Percentiles rank a stretch among this genome's conserved stretches.
phyloP scores from a whole-genome alignment of 2,329 filamentous ascomycete species.

The Zymoseptoria ardabiliae region DNA sequence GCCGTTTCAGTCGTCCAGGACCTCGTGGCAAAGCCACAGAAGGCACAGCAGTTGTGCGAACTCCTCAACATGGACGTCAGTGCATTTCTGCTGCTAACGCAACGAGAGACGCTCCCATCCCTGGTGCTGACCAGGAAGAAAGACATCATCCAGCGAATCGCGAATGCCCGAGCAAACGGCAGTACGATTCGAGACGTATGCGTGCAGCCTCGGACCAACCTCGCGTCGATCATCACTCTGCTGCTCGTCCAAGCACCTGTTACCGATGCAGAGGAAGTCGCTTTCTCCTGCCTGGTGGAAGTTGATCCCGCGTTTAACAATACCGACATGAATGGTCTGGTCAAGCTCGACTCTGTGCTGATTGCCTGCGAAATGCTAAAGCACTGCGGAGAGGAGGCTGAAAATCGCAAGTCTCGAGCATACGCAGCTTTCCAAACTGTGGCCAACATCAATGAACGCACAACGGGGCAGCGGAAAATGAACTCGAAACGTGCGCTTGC shows the following conservation, averaged over 20 bases:
- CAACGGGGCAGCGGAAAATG: slow-evolving; percentile 38
- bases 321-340: slow-evolving; percentile 57
- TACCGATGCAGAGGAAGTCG: slow-evolving; percentile 57
- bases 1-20: slow-evolving; percentile 79
- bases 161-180: slow-evolving; percentile 54
- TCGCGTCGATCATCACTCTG: slow-evolving; percentile 52
- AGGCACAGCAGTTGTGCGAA: slow-evolving; percentile 72
- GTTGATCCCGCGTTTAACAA: slow-evolving; percentile 64
- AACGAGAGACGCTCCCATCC: slow-evolving; percentile 76
- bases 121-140: slow-evolving; percentile 70
- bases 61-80: slow-evolving; percentile 68
- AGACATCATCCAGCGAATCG: slow-evolving; percentile 74
- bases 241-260: slow-evolving; percentile 54
- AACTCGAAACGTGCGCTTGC: slow-evolving; percentile 55
- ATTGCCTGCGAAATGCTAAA: slow-evolving; percentile 79
- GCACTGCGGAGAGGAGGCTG: slow-evolving; percentile 61
- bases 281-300: slow-evolving; percentile 60
- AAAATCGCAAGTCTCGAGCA: slow-evolving; percentile 32
- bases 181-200: slow-evolving; percentile 55
- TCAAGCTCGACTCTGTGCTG: slow-evolving; percentile 66
- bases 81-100: slow-evolving; percentile 67
- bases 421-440: slow-evolving; percentile 45
- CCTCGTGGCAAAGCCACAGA: slow-evolving; percentile 70
- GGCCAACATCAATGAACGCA: slow-evolving; percentile 42
- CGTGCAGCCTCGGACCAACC: slow-evolving; percentile 48